phyloP scores from a whole-genome alignment of 345 rosid species.

The Populus alba region DNA sequence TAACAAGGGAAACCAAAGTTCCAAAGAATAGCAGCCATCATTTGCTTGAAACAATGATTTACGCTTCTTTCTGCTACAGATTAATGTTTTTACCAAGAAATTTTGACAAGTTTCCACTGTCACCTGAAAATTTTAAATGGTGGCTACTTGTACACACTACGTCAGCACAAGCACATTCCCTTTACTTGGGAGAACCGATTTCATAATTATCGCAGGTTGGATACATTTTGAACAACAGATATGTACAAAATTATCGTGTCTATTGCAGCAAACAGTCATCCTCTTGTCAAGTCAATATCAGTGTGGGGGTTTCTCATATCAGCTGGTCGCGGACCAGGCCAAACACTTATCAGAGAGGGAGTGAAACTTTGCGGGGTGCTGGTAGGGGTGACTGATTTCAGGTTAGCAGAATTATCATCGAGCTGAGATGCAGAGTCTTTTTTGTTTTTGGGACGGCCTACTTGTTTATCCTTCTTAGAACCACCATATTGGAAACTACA shows the following conservation, averaged over 20 bases:
- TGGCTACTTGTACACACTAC: conserved; percentile 31
- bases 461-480: conserved; percentile 56
- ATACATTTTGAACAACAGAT: conserved; percentile 59
- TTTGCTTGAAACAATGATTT: background rate
- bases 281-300: conserved; percentile 86
- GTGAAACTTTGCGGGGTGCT: conserved; percentile 45
- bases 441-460: conserved; percentile 42
- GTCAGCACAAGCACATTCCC: conserved; percentile 37
- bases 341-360: conserved; percentile 46
- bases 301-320: conserved; percentile 73
- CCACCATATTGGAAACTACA: conserved; percentile 84
- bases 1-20: background rate
- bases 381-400: conserved; percentile 15
- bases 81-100: background rate
- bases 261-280: conserved; percentile 63
- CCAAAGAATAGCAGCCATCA: background rate
- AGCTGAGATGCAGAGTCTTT: conserved; percentile 36
- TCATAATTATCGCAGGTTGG: conserved; percentile 21
- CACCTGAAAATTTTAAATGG: conserved; percentile 4
- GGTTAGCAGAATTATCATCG: conserved; percentile 31
- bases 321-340: conserved; percentile 62
- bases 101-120: conserved; percentile 10
- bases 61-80: conserved; percentile 10
- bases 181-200: conserved; percentile 16
- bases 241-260: conserved; percentile 64